These are phyloP conservation scores for Diutina scorzettiae DNA, from an alignment of 1,139 yeast genomes.

Conservation along the genomic window DNA sequence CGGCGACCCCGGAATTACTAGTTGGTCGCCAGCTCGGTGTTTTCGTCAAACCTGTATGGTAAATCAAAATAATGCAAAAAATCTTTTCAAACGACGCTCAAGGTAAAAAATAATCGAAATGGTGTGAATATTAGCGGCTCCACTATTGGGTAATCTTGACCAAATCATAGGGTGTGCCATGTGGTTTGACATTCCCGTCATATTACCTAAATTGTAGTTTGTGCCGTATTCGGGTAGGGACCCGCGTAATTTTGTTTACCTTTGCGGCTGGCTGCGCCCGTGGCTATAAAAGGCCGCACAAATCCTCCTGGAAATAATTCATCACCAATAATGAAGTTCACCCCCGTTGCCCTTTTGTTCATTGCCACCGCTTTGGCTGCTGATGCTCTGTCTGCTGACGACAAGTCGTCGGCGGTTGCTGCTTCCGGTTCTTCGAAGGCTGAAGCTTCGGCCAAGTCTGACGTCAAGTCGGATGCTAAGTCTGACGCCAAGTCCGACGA, in stretches of 20 bases:
- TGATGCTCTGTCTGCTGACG: background rate
- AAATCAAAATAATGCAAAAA: no score
- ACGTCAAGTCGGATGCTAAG: background rate
- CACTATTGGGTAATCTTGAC: no score
- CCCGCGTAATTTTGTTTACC: slow-evolving; percentile 1
- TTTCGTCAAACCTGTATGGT: no score
- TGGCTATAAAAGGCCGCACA: background rate
- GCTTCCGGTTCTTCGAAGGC: background rate
- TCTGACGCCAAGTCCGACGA: slow-evolving; percentile 2
- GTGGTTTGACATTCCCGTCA: no score
- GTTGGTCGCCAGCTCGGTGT: no score
- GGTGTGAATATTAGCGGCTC: no score
- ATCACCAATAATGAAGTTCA: background rate
- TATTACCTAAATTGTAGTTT: no score
- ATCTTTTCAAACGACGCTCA: no score
- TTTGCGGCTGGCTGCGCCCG: slow-evolving; percentile 1
- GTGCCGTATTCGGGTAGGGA: no score
- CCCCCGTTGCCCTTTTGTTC: slow-evolving; percentile 2
- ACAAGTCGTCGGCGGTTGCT: background rate
- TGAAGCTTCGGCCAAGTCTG: background rate
- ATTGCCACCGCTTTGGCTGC: background rate
- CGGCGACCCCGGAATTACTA: no score
- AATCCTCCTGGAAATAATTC: background rate
- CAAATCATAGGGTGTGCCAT: no score
- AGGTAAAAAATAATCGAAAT: no score